These are phyloP conservation scores for Boletus reticuloceps DNA, from an alignment of 768 basidiomycete species.

Conservation along the genomic window DNA sequence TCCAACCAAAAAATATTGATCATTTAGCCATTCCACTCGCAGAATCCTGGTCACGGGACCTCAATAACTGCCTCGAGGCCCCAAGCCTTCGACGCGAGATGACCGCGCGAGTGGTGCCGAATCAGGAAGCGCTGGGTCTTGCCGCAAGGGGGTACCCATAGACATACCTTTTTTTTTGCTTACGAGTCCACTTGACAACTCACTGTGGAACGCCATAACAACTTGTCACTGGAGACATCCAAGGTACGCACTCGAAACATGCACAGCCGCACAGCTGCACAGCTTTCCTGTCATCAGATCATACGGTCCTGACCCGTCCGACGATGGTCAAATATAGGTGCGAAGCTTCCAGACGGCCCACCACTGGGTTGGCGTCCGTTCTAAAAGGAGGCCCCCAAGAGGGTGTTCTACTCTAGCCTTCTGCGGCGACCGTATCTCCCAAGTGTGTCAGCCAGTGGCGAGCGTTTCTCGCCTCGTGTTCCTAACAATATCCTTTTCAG, in stretches of 20 bases:
- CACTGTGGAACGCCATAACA: neutral
- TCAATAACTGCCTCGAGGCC: constrained; percentile 28
- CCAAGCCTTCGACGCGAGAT: constrained; percentile 24
- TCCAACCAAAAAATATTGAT: constrained; percentile 1
- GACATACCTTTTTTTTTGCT: no score
- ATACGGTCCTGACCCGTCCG: neutral
- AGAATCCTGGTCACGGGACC: constrained; percentile 23
- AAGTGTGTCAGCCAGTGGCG: constrained; percentile 7
- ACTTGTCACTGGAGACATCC: neutral
- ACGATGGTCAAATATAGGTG: constrained; percentile 7
- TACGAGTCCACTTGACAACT: neutral
- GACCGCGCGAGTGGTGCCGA: constrained; percentile 24
- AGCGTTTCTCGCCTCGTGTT: constrained; percentile 17
- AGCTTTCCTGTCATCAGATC: neutral
- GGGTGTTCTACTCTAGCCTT: constrained; percentile 1
- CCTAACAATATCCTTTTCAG: constrained; percentile 7
- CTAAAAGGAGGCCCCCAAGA: neutral
- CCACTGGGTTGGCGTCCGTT: neutral
- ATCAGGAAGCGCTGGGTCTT: constrained; percentile 13
- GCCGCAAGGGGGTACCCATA: neutral
- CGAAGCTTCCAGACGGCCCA: constrained; percentile 3
- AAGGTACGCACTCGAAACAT: constrained; percentile 5
- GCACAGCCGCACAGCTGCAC: constrained; percentile 7
- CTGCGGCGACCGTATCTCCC: constrained; percentile 3
- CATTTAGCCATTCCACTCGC: constrained; percentile 1